Percentiles rank a stretch among this genome's conserved stretches.
These are phyloP conservation scores for Tuber aestivum DNA, from an alignment of 495 filamentous ascomycete genomes.

Conservation along the genomic window DNA sequence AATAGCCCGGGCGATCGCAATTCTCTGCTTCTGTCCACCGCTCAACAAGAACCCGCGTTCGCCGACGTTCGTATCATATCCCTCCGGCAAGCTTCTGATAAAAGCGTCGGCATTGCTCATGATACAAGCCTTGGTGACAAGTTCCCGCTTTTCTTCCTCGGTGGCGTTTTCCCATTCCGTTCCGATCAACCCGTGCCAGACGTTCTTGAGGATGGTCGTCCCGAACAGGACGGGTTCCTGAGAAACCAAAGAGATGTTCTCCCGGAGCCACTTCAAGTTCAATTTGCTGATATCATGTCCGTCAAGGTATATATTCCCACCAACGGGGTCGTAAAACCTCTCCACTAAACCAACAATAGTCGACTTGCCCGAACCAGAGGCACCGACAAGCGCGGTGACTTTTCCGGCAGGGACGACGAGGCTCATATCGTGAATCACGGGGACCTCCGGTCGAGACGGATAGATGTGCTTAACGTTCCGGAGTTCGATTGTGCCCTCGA, in stretches of 20 bases:
- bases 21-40: constrained; percentile 94
- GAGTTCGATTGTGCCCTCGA: constrained; percentile 76
- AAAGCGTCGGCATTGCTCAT: constrained; percentile 95
- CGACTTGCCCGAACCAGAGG: constrained; percentile 92
- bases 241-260: constrained; percentile 83
- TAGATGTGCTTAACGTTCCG: constrained; percentile 84
- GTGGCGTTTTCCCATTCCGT: constrained; percentile 64
- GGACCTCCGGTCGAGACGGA: constrained; percentile 82
- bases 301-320: constrained; percentile 72
- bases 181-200: constrained; percentile 80
- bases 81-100: constrained; percentile 72
- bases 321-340: constrained; percentile 84
- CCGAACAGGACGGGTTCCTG: constrained; percentile 81
- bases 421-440: constrained; percentile 74
- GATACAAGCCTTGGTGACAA: constrained; percentile 72
- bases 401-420: constrained; percentile 81
- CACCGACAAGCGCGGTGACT: constrained; percentile 88
- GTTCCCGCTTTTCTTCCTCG: constrained; percentile 59
- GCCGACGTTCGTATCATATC: constrained; percentile 90
- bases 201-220: constrained; percentile 80
- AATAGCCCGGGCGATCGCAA: constrained; percentile 74
- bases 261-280: constrained; percentile 85
- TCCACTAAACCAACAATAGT: constrained; percentile 93
- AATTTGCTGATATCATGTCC: constrained; percentile 72
- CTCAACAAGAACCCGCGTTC: constrained; percentile 88